These are phyloP conservation scores for Athelia sp. DNA, from an alignment of 1,284 basidiomycete species.

Conservation along the genomic window DNA sequence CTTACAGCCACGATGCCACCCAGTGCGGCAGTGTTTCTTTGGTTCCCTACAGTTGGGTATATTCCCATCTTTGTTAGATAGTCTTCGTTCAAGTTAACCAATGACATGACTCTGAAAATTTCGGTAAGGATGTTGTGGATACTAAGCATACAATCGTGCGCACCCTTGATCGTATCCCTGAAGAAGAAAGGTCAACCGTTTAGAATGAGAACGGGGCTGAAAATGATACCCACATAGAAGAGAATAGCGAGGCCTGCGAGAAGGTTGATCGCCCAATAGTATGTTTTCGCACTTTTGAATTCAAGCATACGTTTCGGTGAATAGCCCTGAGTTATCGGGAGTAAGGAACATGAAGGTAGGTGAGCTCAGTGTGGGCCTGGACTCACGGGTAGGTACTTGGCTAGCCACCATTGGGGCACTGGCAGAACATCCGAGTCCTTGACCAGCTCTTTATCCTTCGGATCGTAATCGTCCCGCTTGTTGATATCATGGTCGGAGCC, in stretches of 20 bases:
- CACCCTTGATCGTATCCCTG: slow-evolving; percentile 4
- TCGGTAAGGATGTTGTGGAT: no score
- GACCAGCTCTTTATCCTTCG: no score
- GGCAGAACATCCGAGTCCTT: not conserved
- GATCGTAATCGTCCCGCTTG: no score
- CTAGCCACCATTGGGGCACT: slow-evolving; percentile 4
- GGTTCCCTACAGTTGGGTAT: slow-evolving; percentile 6
- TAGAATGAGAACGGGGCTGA: not conserved
- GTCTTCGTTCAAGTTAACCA: slow-evolving; percentile 9
- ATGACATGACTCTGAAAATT: slow-evolving; percentile 8
- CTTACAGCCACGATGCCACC: slow-evolving; percentile 8
- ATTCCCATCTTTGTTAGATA: slow-evolving; percentile 8
- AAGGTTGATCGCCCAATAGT: slow-evolving; percentile 10
- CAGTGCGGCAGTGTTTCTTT: slow-evolving; percentile 6
- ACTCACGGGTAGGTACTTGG: slow-evolving; percentile 4
- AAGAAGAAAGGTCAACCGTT: not conserved
- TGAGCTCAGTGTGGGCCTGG: not conserved
- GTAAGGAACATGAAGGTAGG: not conserved
- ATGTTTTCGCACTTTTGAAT: slow-evolving; percentile 4
- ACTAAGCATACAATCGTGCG: no score
- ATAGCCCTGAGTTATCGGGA: not conserved
- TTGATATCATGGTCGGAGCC: no score
- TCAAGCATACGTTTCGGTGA: slow-evolving; percentile 5
- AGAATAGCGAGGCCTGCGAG: slow-evolving; percentile 8
- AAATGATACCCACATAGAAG: slow-evolving; percentile 2